Base-by-base conservation (phyloP, 805 yeast species). In the Vanderwaltozyma verrucispora region DNA sequence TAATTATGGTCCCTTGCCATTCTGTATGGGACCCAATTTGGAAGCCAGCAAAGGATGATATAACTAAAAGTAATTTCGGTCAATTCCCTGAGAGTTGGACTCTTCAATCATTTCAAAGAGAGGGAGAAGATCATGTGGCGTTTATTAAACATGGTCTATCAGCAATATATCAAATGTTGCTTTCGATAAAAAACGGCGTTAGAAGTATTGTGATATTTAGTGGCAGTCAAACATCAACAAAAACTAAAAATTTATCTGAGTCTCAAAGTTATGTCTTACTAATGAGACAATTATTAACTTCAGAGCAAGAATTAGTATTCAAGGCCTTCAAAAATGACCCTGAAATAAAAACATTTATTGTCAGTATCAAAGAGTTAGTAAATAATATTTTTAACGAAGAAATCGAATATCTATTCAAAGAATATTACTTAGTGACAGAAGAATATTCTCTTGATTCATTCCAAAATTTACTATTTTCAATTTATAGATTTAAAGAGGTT, bases 401-500 rank as follows among this genome's bases (percentile, higher is more conserved):
- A 46, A 7, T 35, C 43, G 4, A 27, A 46, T 10, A 43, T 46
- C 15, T 49, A 41, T 44, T 48, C 31, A 33, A 34, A 16, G 20
- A 36, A 16, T 28, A 37, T 4, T 45, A 52, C 20, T 56, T 79
- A 1, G 42, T 64, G 5, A 59, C 76, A 1, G 95, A 84, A 50
- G 88, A 80, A 46, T 79, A 56, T 53, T 86, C 94, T 0, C 60
- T 85, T 28, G 94, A 84, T 55, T 81, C 92, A 1, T 79, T 79
- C 51, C 94, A 84, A 51, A 84, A 84, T 54, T 71, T 83, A 5
- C 42, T 81, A 3, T 81, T 74, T 54, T 74, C 80, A 45, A 45
- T 80, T 2, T 64, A 71, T 26, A 60, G 75, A 36, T 82, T 67
- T 51, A 54, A 68, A 23, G 75, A 77, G 44, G 41, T 67, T 2